Evolutionary conservation across 2,329 filamentous ascomycete genomes (phyloP), one percentile per base, ranked within the genome.

Genomic region (Aspergillus novofumigatus): DNA sequence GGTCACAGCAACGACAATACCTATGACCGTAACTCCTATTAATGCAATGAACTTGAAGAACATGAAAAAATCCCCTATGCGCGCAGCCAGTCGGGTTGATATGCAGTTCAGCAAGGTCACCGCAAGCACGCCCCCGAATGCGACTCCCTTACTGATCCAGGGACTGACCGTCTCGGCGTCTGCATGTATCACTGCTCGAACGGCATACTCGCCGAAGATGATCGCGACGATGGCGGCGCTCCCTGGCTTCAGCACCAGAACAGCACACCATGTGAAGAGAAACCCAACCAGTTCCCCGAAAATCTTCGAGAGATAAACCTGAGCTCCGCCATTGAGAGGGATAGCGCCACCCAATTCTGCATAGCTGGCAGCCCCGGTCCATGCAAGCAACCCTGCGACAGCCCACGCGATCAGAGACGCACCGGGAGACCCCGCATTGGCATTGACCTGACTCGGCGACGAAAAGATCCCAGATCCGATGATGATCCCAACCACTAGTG

Each of bases 401-500:
- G 86, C 81, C 93, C 93, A 99, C 4, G 97, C 87, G n/a, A 97
- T 82, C 52, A 99, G 78, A 1, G 92, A 87, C 17, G 92, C 93
- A 51, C 92, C 94, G 0, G 92, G 91, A 28, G 92, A 97, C 9
- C 93, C 94, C 38, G 91, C 91, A 71, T 95, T 95, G 55, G 84
- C 84, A 75, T 94, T 96, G 67, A 99, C 93, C 71, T 96, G 91
- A 55, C 91, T 92, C 0, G 93, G 93, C 23, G 91, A 95, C 3
- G 91, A 95, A 76, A 97, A 99, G 68, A 99, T 97, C 14, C 93
- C 94, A 25, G 91, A 95, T 3, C 94, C 94, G 69, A 99, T 97
- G 65, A 97, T 95, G 62, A 99, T 77, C 1, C 94, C 93, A 51
- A 97, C 84, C 51, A 99, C 90, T 57, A 99, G 80, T 25, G 91